Evolutionary conservation across 129 eudicot genomes (phyloP).

Genomic region (Calendula officinalis): DNA sequence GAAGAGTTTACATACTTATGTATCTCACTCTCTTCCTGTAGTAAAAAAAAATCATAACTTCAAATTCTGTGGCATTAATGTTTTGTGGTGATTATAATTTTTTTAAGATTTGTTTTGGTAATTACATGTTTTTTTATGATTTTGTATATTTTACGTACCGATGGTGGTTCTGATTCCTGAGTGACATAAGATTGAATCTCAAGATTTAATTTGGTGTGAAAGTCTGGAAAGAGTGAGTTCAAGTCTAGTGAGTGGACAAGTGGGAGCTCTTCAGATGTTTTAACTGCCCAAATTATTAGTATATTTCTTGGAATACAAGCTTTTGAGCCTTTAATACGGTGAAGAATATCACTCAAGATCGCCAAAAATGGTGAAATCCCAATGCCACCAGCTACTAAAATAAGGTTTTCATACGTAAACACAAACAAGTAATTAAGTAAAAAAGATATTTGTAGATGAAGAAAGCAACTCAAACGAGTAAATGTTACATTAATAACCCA

Average conservation of each 20-base stretch:
- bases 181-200: constrained; percentile 82
- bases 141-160: too few relatives aligned
- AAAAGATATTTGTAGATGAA: constrained; percentile 4
- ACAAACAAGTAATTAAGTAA: constrained; percentile 3
- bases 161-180: constrained; percentile 70
- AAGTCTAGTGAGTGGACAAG: constrained; percentile 59
- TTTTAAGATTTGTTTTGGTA: too few relatives aligned
- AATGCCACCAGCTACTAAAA: constrained; percentile 89
- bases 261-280: constrained; percentile 69
- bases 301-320: constrained; percentile 65
- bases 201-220: constrained; percentile 49
- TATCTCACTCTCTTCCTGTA: constrained; percentile 72
- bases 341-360: constrained; percentile 66
- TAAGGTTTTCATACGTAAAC: constrained; percentile 71
- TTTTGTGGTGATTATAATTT: background rate
- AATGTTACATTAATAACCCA: background rate
- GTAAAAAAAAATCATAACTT: constrained; percentile 7
- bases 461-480: background rate
- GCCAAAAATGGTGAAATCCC: constrained; percentile 93
- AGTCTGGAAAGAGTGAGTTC: constrained; percentile 57
- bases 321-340: constrained; percentile 50
- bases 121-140: background rate
- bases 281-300: constrained; percentile 75
- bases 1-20: constrained; percentile 31
- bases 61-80: background rate